Base-by-base conservation (phyloP, 306 rosid species). In the Calophaca sinica region DNA sequence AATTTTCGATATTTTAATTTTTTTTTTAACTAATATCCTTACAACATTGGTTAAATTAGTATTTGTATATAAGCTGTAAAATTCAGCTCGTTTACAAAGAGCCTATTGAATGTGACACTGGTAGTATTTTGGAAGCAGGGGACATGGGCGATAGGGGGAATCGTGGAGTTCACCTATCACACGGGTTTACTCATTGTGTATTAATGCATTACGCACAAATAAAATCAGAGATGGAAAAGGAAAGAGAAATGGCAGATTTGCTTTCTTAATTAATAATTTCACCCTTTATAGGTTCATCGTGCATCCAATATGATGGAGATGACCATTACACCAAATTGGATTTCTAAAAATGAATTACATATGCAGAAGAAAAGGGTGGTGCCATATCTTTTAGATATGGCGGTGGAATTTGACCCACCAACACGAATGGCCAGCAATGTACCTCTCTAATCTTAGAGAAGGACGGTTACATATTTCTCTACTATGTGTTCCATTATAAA, bases 371-470 rank as follows among this genome's bases (percentile, higher is more conserved):
- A 73, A 62, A 52, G 45, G 10, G 52, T 9, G 10, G 39, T 67
- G 28, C 50, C 52, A 36, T 66, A 28, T 64, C 35, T 42, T 36
- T 38, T 7, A 3, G 38, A 57, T 52, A 60, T 35, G 72, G 52
- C 50, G 74, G 55, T 54, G 62, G 42, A 52, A 61, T 61, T 38
- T 59, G 59, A 42, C 67, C 76, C 73, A 39, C 61, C 65, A 66
- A 57, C 51, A 32, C 5, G 9, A 33, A 71, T 62, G 64, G 60
- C 71, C 32, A 62, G 38, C 54, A 14, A 20, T 38, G 58, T 14
- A 7, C 4, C 5, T 15, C 55, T 28, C 42, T 72, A 32, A 45
- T 62, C 29, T 9, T 6, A 35, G 67, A 44, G 59, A 46, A 28
- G 64, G 73, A 65, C 57, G 63, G 54, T 36, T 11, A 5, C 46